phyloP scores from a whole-genome alignment of 169 alveolate species.

The Plasmodium gonderi region DNA sequence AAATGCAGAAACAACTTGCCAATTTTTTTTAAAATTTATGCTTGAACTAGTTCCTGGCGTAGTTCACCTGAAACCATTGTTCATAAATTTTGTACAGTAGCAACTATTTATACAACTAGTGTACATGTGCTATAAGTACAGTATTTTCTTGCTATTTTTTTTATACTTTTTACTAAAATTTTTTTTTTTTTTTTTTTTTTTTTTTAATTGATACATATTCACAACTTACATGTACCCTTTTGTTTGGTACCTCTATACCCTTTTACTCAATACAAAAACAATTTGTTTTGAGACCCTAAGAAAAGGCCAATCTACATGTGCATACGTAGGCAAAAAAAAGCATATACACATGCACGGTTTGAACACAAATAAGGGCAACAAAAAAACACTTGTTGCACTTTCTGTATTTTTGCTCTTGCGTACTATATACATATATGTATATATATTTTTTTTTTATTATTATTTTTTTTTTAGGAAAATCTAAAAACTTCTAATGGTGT shows the following conservation, averaged over 20 bases:
- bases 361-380: neutral
- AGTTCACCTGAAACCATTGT: neutral
- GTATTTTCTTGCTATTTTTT: neutral
- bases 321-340: neutral
- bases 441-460: too few species aligned
- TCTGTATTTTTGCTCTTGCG: neutral
- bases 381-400: neutral
- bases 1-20: neutral
- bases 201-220: neutral
- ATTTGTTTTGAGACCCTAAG: neutral
- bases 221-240: neutral
- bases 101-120: neutral
- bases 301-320: neutral
- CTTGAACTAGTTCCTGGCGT: neutral
- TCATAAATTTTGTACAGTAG: neutral
- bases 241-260: neutral
- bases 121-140: neutral
- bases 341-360: neutral
- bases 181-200: neutral
- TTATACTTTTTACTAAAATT: neutral
- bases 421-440: neutral
- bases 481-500: conserved; percentile 6
- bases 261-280: neutral
- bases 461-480: too few species aligned
- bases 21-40: neutral